A percentile compares a stretch with the other conserved stretches of the same genome.
Conservation (phyloP, 306 rosid genomes). For the Sindora glabra region DNA sequence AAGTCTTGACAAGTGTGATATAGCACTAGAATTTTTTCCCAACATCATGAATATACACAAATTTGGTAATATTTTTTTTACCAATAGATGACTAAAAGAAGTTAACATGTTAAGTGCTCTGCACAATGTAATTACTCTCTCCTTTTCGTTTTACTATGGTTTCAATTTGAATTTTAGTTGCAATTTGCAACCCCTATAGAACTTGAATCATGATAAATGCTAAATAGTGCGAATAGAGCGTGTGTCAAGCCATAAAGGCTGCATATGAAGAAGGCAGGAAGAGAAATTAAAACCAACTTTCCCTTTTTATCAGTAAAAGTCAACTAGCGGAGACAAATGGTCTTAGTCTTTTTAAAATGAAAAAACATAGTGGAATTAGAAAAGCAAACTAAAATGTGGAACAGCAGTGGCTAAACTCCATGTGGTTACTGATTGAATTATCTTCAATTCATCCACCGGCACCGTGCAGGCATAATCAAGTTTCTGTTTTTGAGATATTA, state of each 20-base stretch:
- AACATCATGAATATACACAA: no score
- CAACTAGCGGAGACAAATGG: no score
- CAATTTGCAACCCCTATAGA: neutral
- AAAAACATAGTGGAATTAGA: no score
- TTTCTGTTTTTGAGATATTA: neutral
- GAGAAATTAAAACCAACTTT: no score
- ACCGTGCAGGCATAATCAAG: neutral
- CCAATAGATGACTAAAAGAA: neutral
- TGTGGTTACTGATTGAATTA: neutral
- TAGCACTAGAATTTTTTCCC: no score
- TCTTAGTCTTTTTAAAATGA: no score
- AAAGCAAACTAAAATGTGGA: no score
- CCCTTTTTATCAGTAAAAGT: no score
- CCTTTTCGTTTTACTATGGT: neutral
- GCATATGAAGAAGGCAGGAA: no score
- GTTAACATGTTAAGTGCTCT: neutral
- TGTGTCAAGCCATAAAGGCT: neutral
- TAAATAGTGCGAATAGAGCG: neutral
- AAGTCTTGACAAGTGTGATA: neutral
- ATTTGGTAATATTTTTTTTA: no score
- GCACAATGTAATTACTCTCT: neutral
- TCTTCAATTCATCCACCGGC: neutral
- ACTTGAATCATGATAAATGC: neutral
- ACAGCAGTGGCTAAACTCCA: neutral
- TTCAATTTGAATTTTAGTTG: neutral